phyloP scores from a whole-genome alignment of 192 early-diverging fungal species.

The Coemansia sp. region DNA sequence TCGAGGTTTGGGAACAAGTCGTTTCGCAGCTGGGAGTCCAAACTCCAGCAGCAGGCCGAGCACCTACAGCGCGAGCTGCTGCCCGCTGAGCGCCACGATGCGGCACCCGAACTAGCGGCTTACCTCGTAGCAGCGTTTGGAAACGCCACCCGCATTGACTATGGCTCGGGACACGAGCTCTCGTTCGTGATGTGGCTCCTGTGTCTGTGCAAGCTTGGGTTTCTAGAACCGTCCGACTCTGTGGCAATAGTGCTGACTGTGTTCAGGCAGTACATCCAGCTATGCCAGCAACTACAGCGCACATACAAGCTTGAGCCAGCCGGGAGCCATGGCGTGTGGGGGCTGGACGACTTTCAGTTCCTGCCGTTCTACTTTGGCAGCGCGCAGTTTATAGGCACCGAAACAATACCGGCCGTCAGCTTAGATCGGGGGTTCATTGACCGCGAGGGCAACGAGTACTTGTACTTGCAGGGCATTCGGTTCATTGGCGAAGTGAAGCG shows the following conservation, averaged over 20 bases:
- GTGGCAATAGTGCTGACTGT: constrained; percentile 69
- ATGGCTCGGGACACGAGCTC: constrained; percentile 95
- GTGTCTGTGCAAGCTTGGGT: constrained; percentile 71
- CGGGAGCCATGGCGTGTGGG: constrained; percentile 96
- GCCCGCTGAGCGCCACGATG: constrained; percentile 35
- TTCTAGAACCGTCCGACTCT: constrained; percentile 63
- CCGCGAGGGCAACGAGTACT: constrained; percentile 66
- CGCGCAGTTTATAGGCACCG: constrained; percentile 74
- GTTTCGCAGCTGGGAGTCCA: constrained; percentile 75
- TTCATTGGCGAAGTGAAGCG: constrained; percentile 71
- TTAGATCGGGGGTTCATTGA: constrained; percentile 60
- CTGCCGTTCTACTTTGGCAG: constrained; percentile 93
- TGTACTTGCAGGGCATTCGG: constrained; percentile 84
- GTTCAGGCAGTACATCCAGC: constrained; percentile 75
- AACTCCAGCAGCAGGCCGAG: constrained; percentile 46
- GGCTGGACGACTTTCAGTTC: constrained; percentile 96
- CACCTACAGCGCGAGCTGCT: constrained; percentile 25
- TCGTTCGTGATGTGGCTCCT: constrained; percentile 82
- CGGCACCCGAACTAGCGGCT: constrained; percentile 65
- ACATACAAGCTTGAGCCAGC: constrained; percentile 91
- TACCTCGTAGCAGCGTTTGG: constrained; percentile 82
- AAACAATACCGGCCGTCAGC: constrained; percentile 73
- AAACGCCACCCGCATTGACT: constrained; percentile 88
- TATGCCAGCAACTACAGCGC: constrained; percentile 77
- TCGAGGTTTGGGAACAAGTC: constrained; percentile 92